Evolutionary conservation across 1,139 yeast species (phyloP), one percentile per base, ranked within the genome.

Genomic region (Fermentozyma sake): DNA sequence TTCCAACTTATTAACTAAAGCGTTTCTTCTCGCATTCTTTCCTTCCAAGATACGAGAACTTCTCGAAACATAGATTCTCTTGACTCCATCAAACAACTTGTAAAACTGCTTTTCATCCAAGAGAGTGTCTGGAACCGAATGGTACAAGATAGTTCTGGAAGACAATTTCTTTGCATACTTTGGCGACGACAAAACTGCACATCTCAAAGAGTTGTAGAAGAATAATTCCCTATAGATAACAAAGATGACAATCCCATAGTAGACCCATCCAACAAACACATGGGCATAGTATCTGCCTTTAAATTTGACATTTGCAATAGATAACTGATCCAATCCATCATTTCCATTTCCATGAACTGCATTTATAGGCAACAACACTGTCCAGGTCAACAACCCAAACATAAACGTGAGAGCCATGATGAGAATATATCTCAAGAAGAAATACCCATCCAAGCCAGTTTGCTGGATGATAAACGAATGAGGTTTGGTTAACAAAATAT

Each of bases 131-230:
- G 96, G 96, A 4, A 91, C 84, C 19, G 80, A 72, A 50, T 84
- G 93, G 49, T 89, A 72, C 33, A 89, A 62, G 14, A 91, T 77
- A 1, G 94, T 82, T 50, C 91, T 75, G 5, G 93, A 82, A 9
- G 93, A 73, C 19, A 83, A 58, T 42, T 77, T 71, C 37, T 72
- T 68, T 29, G 93, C 80, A 50, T 85, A 85, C 37, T 76, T 69
- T 10, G 96, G 95, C 16, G 94, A 73, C 6, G 95, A 69, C 35
- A 87, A 70, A 9, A 81, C 81, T 7, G 91, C 93, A 43, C 82
- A 83, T 48, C 95, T 75, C 41, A 86, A 68, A 4, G 93, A 76
- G 34, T 81, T 74, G 59, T 79, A 91, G 56, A 76, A 87, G 40
- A 76, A 74, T 51, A 87, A 63, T 55, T 91, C 98, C 31, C 95